A percentile compares a stretch with the other conserved stretches of the same genome.
Conservation (phyloP, 176 grass and related monocot genomes). For the Carex myosuroides region DNA sequence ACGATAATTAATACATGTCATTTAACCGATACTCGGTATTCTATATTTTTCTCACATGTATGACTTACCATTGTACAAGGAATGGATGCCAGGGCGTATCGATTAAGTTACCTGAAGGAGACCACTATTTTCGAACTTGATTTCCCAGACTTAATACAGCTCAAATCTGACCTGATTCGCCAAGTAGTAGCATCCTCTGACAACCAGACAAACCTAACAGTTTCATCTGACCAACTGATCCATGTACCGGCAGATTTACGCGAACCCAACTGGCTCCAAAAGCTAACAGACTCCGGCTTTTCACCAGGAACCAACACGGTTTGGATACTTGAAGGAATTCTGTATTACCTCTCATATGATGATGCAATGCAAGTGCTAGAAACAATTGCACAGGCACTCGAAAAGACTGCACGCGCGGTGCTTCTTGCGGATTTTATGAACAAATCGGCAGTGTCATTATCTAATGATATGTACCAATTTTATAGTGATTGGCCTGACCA, state of each 20-base stretch:
- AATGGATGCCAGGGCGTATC: constrained; percentile 89
- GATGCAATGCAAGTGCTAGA: constrained; percentile 75
- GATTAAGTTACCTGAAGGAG: constrained; percentile 66
- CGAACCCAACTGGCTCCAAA: constrained; percentile 60
- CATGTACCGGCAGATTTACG: constrained; percentile 58
- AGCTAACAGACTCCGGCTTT: constrained; percentile 65
- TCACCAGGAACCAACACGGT: constrained; percentile 60
- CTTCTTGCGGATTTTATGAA: constrained; percentile 95
- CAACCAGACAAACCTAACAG: constrained; percentile 27
- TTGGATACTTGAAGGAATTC: constrained; percentile 94
- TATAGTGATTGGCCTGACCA: constrained; percentile 86
- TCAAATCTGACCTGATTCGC: constrained; percentile 61
- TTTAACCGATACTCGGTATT: not conserved
- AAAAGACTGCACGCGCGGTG: constrained; percentile 24
- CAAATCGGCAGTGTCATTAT: constrained; percentile 53
- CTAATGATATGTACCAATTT: constrained; percentile 68
- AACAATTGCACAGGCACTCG: constrained; percentile 35
- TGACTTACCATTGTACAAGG: constrained; percentile 31
- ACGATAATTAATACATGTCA: not conserved
- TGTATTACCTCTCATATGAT: constrained; percentile 70
- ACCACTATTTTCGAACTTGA: constrained; percentile 80
- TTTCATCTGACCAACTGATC: constrained; percentile 48
- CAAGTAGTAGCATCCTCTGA: constrained; percentile 46
- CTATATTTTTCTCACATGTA: not conserved
- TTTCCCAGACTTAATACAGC: constrained; percentile 64